Conservation (phyloP, 176 grass and related monocot species). For the Oryza longistaminata region DNA sequence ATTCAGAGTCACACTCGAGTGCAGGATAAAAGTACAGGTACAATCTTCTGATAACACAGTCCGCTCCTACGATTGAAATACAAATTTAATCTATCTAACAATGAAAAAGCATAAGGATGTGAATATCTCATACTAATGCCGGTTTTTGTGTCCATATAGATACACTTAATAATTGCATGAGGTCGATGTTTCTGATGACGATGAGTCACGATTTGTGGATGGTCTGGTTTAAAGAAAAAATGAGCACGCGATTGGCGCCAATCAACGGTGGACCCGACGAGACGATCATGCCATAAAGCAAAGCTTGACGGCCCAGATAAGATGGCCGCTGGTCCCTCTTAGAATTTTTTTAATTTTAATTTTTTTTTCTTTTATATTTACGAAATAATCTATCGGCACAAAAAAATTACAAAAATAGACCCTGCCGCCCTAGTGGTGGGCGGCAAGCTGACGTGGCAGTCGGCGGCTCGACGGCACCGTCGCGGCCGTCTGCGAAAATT, state of each 20-base stretch:
- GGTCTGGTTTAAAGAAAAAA: neutral
- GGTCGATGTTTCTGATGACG: neutral
- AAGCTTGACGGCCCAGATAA: constrained; percentile 11
- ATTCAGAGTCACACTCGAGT: neutral
- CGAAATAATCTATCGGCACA: no score
- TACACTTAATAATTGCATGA: neutral
- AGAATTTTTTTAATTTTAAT: no score
- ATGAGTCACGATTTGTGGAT: neutral
- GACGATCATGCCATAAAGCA: neutral
- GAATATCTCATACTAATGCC: neutral
- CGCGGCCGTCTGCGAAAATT: no score
- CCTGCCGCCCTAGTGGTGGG: no score
- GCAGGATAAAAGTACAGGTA: no score
- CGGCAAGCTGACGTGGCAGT: no score
- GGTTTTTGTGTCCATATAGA: neutral
- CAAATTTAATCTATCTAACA: no score
- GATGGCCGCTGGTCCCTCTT: constrained; percentile 17
- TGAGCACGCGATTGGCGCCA: neutral
- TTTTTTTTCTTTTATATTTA: no score
- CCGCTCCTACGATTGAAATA: no score
- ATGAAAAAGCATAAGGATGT: neutral
- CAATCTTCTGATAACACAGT: neutral
- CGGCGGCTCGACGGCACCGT: no score
- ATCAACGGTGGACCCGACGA: neutral
- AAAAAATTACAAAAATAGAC: no score